These are phyloP conservation scores for Rhododendron molle DNA, from an alignment of 148 eudicot species.

Conservation along the genomic window DNA sequence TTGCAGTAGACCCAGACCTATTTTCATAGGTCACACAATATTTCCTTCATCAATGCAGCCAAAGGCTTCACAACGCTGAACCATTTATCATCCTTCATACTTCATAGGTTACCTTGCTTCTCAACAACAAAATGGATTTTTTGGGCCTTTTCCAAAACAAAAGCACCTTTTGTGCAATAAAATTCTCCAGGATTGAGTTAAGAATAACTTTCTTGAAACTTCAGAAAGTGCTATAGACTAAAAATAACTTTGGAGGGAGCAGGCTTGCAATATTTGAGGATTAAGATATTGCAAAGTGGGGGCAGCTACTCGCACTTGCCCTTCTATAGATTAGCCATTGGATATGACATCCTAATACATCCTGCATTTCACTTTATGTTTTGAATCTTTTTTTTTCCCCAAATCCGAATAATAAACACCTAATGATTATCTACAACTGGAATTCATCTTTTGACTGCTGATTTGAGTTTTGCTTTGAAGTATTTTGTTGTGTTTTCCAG, in stretches of 20 bases:
- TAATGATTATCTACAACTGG: conserved; percentile 4
- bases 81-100: background rate
- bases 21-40: background rate
- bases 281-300: background rate
- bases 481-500: background rate
- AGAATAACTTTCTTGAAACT: background rate
- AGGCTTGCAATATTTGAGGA: background rate
- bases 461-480: background rate
- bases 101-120: background rate
- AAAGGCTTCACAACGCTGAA: background rate
- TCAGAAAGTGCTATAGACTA: background rate
- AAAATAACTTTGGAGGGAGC: background rate
- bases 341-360: background rate
- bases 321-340: background rate
- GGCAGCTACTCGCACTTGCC: background rate
- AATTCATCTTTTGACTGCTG: background rate
- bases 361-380: background rate
- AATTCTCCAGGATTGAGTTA: background rate
- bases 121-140: background rate
- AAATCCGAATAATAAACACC: background rate
- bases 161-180: background rate
- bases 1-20: background rate
- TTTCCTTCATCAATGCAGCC: background rate
- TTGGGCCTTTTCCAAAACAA: background rate
- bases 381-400: background rate